phyloP scores from a whole-genome alignment of 495 filamentous ascomycete genomes.

The Lineolata rhizophorae region DNA sequence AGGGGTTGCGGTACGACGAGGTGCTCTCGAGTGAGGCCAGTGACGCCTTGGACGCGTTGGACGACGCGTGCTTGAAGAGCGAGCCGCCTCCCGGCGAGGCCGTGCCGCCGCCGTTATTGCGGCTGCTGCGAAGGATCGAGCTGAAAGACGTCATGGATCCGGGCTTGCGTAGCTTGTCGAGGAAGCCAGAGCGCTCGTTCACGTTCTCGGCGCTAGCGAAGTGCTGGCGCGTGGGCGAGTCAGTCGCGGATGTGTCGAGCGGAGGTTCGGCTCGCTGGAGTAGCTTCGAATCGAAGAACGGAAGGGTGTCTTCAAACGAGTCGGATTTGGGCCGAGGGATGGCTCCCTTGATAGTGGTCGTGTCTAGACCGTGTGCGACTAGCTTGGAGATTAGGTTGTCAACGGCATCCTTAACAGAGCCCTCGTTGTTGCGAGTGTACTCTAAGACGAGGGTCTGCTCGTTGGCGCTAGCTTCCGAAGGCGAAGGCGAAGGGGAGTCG shows the following conservation, averaged over 20 bases:
- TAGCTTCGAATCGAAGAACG: conserved; percentile 90
- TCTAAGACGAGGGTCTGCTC: conserved; percentile 36
- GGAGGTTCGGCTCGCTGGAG: conserved; percentile 73
- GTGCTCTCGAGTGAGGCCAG: conserved; percentile 84
- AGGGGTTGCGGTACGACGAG: conserved; percentile 83
- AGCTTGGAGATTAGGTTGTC: conserved; percentile 76
- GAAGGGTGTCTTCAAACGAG: conserved; percentile 89
- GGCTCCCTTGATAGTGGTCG: conserved; percentile 68
- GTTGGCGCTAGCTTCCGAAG: too few species aligned
- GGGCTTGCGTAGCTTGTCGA: conserved; percentile 77
- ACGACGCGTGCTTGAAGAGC: conserved; percentile 82
- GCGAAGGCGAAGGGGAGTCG: background rate
- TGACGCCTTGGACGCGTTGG: conserved; percentile 85
- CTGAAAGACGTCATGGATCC: conserved; percentile 83
- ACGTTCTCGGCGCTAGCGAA: conserved; percentile 49
- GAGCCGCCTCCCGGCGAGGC: conserved; percentile 44
- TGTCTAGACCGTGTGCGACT: conserved; percentile 63
- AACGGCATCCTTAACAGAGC: conserved; percentile 84
- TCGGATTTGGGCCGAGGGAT: conserved; percentile 94
- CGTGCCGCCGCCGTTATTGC: conserved; percentile 46
- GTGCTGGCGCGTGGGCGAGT: conserved; percentile 61
- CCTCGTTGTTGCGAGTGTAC: conserved; percentile 94
- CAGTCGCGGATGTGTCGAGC: conserved; percentile 42
- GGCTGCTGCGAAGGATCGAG: conserved; percentile 73
- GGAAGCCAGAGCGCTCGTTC: conserved; percentile 51